A percentile compares a stretch with the other conserved stretches of the same genome.
phyloP scores from a whole-genome alignment of 306 rosid genomes.

The Lathyrus sativus region DNA sequence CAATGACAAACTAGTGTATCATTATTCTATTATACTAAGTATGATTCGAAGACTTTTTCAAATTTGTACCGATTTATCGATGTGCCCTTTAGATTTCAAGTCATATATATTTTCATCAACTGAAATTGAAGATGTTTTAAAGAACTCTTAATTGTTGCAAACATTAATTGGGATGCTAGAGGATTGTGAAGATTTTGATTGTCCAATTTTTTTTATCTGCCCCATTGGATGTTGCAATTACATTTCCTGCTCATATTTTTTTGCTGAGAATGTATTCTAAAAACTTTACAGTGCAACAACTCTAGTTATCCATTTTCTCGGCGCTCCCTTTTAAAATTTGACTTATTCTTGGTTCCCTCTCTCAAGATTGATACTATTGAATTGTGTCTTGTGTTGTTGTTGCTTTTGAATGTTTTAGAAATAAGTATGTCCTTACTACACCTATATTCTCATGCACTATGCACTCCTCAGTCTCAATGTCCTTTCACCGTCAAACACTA shows the following conservation, averaged over 20 bases:
- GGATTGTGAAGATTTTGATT: constrained; percentile 82
- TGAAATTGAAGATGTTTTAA: constrained; percentile 69
- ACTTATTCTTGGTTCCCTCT: constrained; percentile 72
- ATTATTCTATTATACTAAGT: constrained; percentile 60
- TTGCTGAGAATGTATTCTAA: constrained; percentile 70
- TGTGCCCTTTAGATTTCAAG: constrained; percentile 64
- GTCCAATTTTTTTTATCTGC: constrained; percentile 81
- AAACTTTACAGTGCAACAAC: constrained; percentile 47
- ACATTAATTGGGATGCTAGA: constrained; percentile 63
- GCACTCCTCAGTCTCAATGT: too few relatives aligned
- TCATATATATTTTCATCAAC: constrained; percentile 46
- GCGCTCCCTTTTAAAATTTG: constrained; percentile 48
- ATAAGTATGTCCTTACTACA: too few relatives aligned
- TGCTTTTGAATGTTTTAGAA: too few relatives aligned
- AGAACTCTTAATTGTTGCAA: constrained; percentile 68
- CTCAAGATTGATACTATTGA: constrained; percentile 39
- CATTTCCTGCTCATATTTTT: constrained; percentile 74
- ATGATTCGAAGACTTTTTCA: constrained; percentile 73
- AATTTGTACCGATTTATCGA: constrained; percentile 62
- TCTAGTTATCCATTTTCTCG: constrained; percentile 79
- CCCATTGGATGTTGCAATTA: constrained; percentile 59
- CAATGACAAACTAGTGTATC: constrained; percentile 29
- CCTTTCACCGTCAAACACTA: too few relatives aligned
- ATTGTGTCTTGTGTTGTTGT: neutral
- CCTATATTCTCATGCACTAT: too few relatives aligned